Evolutionary conservation across 1,284 basidiomycete genomes (phyloP).

Genomic region (Puccinia novopanici): DNA sequence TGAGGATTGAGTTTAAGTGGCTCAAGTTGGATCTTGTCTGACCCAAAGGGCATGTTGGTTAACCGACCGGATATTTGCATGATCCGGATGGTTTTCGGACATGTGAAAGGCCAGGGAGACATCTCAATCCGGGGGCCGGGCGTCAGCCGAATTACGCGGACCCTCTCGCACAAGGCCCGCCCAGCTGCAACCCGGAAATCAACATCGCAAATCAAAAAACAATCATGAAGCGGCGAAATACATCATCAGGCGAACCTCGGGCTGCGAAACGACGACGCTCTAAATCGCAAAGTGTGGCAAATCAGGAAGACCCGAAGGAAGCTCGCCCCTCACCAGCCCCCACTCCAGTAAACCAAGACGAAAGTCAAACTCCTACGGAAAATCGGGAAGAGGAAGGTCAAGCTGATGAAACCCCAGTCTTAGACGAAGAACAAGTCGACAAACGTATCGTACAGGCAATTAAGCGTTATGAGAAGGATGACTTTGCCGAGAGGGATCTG

Average conservation of each 20-base stretch:
- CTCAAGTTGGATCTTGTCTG: no score
- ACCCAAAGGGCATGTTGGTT: no score
- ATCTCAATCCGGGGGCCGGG: no score
- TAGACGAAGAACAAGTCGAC: neutral
- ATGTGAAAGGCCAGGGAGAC: no score
- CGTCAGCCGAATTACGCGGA: no score
- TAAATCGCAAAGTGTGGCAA: neutral
- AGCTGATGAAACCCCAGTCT: neutral
- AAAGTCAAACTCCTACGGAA: slow-evolving; percentile 8
- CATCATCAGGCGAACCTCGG: slow-evolving; percentile 3
- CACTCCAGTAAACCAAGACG: neutral
- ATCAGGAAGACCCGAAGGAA: neutral
- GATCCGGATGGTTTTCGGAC: no score
- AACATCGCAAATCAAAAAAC: neutral
- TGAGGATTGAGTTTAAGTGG: no score
- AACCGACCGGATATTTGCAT: no score
- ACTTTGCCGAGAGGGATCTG: slow-evolving; percentile 11
- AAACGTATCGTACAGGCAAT: slow-evolving; percentile 16
- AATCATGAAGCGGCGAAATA: neutral
- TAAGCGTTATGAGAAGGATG: slow-evolving; percentile 20
- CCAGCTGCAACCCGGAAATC: no score
- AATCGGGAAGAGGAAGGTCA: neutral
- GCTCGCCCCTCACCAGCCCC: neutral
- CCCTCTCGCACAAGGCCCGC: no score
- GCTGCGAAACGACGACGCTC: neutral